Evolutionary conservation across 116 monocot genomes (phyloP).

Genomic region (Papilionanthe hybrid): DNA sequence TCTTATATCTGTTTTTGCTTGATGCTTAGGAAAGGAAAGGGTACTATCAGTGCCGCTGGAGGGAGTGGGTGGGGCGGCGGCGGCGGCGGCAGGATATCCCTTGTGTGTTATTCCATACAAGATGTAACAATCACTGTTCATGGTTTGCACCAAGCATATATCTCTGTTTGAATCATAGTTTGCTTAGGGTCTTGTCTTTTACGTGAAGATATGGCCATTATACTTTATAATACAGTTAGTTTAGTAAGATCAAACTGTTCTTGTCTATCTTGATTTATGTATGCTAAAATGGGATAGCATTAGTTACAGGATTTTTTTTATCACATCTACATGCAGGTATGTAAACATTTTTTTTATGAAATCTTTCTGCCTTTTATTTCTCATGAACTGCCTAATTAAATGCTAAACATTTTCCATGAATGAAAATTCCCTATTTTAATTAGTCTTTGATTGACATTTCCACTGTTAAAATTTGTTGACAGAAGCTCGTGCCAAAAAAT

Average conservation of each 20-base stretch:
- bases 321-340: background rate
- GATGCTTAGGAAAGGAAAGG: constrained; percentile 67
- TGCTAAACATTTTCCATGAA: too few relatives aligned
- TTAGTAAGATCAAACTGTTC: background rate
- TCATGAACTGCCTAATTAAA: too few relatives aligned
- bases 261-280: background rate
- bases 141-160: constrained; percentile 42
- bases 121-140: constrained; percentile 69
- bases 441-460: too few relatives aligned
- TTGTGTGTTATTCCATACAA: constrained; percentile 81
- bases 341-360: background rate
- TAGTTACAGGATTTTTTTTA: background rate
- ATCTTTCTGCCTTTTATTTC: too few relatives aligned
- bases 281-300: background rate
- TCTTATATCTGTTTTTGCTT: constrained; percentile 16
- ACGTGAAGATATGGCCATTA: background rate
- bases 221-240: background rate
- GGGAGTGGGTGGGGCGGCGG: constrained; percentile 96
- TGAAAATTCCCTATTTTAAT: too few relatives aligned
- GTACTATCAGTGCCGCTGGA: constrained; percentile 89
- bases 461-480: too few relatives aligned
- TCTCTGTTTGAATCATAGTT: constrained; percentile 6
- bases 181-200: background rate
- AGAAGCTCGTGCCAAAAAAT: too few relatives aligned
- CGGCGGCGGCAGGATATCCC: constrained; percentile 84